These are phyloP conservation scores for Akanthomyces dipterigenus DNA, from an alignment of 2,329 filamentous ascomycete genomes.

Conservation along the genomic window DNA sequence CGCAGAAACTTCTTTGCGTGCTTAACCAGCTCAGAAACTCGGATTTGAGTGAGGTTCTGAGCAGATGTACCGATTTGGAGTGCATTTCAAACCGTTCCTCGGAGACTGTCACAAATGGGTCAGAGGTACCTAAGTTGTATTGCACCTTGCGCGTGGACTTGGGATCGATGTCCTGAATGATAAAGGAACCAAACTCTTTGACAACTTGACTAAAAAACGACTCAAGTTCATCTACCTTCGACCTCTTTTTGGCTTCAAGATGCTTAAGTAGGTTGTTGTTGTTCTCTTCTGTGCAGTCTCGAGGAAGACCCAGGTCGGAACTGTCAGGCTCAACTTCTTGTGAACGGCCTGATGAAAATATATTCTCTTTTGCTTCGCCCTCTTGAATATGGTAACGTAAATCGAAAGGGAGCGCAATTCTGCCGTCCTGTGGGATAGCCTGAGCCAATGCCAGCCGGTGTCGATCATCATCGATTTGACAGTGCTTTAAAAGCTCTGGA, in stretches of 20 bases:
- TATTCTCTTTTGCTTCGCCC: too few relatives aligned
- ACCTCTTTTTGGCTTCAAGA: too few relatives aligned
- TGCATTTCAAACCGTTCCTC: background rate
- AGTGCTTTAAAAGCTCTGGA: too few relatives aligned
- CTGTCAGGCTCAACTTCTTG: too few relatives aligned
- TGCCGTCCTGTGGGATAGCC: background rate
- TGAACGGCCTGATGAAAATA: too few relatives aligned
- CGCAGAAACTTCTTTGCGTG: background rate
- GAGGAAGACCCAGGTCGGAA: too few relatives aligned
- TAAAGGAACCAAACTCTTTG: background rate
- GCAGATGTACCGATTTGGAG: background rate
- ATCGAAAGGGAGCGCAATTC: background rate
- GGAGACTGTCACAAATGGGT: background rate
- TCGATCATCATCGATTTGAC: too few relatives aligned
- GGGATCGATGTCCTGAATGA: background rate
- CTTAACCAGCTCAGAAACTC: background rate
- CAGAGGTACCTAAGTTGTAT: background rate
- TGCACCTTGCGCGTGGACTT: background rate
- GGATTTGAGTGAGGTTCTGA: too few relatives aligned
- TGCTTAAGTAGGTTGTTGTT: too few relatives aligned
- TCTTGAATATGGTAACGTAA: background rate
- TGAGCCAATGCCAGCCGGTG: background rate
- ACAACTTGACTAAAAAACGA: background rate
- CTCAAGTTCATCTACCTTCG: too few relatives aligned
- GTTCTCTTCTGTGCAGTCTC: too few relatives aligned